Percentiles rank a stretch among this genome's conserved stretches.
Evolutionary conservation across 805 yeast species (phyloP).

Genomic region (Lachancea thermotolerans): DNA sequence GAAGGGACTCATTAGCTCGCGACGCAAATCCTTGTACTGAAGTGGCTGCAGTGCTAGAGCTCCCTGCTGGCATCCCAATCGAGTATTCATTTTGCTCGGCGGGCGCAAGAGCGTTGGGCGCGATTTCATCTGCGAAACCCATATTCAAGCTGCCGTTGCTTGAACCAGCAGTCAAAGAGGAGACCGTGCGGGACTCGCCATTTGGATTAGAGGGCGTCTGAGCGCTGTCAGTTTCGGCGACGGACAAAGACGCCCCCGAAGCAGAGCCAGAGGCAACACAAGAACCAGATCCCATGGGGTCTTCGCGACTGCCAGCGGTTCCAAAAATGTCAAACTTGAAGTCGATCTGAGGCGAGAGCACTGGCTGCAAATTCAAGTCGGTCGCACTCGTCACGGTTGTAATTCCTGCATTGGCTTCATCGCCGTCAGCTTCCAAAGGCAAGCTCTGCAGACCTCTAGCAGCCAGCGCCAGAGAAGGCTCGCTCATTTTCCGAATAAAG

Average conservation of each 20-base stretch:
- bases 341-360: conserved; percentile 10
- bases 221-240: too few relatives aligned
- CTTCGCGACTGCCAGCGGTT: neutral
- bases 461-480: conserved; percentile 1
- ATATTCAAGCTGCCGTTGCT: conserved; percentile 2
- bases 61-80: conserved; percentile 1
- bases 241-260: too few relatives aligned
- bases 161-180: neutral
- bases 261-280: neutral
- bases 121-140: conserved; percentile 2
- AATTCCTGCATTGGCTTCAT: neutral
- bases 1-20: neutral
- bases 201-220: too few relatives aligned
- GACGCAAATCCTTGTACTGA: neutral
- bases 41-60: neutral
- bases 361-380: neutral
- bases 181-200: too few relatives aligned
- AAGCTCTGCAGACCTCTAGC: neutral
- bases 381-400: neutral
- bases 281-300: neutral
- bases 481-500: conserved; percentile 5
- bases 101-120: conserved; percentile 1
- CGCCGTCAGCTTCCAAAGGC: neutral
- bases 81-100: conserved; percentile 1
- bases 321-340: conserved; percentile 14